These are phyloP conservation scores for Clonostachys chloroleuca DNA, from an alignment of 2,329 filamentous ascomycete species.

Conservation along the genomic window DNA sequence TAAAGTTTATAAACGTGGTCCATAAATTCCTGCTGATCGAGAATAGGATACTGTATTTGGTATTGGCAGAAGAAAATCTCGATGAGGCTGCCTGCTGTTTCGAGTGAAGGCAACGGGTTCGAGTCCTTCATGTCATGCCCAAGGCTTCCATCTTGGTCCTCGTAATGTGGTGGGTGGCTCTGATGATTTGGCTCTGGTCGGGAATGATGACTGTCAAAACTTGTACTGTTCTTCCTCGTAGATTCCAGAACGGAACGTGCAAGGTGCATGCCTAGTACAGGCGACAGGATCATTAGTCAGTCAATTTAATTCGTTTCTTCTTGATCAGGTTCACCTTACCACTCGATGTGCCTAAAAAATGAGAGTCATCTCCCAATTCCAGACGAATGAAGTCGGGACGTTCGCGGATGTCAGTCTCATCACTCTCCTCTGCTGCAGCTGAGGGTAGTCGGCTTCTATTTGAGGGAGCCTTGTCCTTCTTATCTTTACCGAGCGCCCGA, in stretches of 20 bases:
- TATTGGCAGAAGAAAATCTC: slow-evolving; percentile 13
- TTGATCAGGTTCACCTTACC: not conserved
- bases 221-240: slow-evolving; percentile 5
- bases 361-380: slow-evolving; percentile 7
- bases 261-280: slow-evolving; percentile 3
- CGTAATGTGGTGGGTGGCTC: not conserved
- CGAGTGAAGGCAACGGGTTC: slow-evolving; percentile 6
- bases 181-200: not conserved
- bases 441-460: not conserved
- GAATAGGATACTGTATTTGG: slow-evolving; percentile 13
- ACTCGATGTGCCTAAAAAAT: slow-evolving; percentile 7
- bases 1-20: slow-evolving; percentile 2
- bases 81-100: slow-evolving; percentile 8
- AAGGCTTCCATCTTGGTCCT: not conserved
- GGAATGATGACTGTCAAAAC: not conserved
- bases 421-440: not conserved
- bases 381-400: slow-evolving; percentile 8
- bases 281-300: too few relatives aligned
- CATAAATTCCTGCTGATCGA: slow-evolving; percentile 9
- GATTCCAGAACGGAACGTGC: slow-evolving; percentile 7
- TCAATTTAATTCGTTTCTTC: too few relatives aligned
- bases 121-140: not conserved
- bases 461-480: too few relatives aligned
- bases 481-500: not conserved
- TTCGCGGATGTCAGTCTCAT: not conserved